Base-by-base conservation (phyloP, 495 filamentous ascomycete genomes). In the Penicillium malachiteum region DNA sequence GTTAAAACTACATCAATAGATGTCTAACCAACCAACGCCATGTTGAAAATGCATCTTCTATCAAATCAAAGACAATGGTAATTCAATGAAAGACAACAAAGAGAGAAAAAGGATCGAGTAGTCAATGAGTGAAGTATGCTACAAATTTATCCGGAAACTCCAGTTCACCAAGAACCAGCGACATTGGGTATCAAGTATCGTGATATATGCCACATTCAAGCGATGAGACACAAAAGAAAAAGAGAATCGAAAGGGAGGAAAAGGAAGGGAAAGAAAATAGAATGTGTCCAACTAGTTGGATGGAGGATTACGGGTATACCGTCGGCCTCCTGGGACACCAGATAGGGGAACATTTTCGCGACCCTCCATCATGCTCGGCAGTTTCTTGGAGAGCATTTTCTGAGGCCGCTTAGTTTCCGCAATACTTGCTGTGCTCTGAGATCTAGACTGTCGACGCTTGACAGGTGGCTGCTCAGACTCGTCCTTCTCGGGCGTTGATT, bases 341-440 rank as follows among this genome's bases (percentile, higher is more conserved):
- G 76, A 65, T 3, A 71, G 77, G 8, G 80, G 80, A 39, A 82
- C 56, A 59, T 89, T 89, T 65, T 88, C 86, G 21, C 80, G 71
- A 7, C 84, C 86, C 42, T 86, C 85, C 65, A 51, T 71, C 71
- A 68, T 78, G 55, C 42, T 70, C 44, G 48, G 60, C 68, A 73
- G 70, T 40, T 58, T 64, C 63, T 79, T 82, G 58, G 73, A 78
- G 1, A 74, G 59, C 60, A 71, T 65, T 58, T 77, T 79, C 37
- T 74, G 62, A 4, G 74, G 71, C 0, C 76, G 69, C 49, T 78
- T 74, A 35, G 66, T 73, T 3, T 77, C 78, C 7, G 42, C 43
- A 3, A 56, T 58, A 18, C 59, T 50, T 44, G 11, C 64, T 18
- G 58, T 57, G 21, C 59, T 38, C 48, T 16, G 65, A 26, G 71